Evolutionary conservation across 345 rosid genomes (phyloP).

Genomic region (Boechera divaricarpa): DNA sequence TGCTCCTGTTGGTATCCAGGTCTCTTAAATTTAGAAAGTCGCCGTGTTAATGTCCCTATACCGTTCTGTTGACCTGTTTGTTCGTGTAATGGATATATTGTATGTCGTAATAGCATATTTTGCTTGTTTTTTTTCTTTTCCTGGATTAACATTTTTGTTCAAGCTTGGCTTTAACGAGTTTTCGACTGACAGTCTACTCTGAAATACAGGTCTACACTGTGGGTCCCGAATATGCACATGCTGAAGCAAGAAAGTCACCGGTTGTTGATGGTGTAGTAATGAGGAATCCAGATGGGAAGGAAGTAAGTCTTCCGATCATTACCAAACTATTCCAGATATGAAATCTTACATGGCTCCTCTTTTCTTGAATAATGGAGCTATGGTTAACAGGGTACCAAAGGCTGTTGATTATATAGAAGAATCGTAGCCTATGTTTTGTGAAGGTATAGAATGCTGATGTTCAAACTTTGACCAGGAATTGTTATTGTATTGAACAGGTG

Average conservation of each 20-base stretch:
- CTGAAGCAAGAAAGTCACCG: conserved; percentile 99
- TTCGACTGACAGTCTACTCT: conserved; percentile 31
- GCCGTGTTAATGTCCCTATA: background rate
- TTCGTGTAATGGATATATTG: background rate
- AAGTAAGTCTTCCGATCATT: conserved; percentile 59
- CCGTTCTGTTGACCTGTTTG: conserved; percentile 8
- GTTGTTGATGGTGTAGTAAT: conserved; percentile 99
- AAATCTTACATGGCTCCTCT: conserved; percentile 16
- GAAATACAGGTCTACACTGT: conserved; percentile 87
- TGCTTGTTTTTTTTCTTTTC: background rate
- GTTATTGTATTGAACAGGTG: conserved; percentile 56
- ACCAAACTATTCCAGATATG: conserved; percentile 30
- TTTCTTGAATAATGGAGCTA: conserved; percentile 25
- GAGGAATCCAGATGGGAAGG: conserved; percentile 98
- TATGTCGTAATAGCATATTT: background rate
- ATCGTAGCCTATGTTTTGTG: conserved; percentile 14
- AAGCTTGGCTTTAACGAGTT: conserved; percentile 28
- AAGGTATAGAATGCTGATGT: conserved; percentile 21
- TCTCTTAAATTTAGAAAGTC: background rate
- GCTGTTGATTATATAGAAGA: conserved; percentile 20
- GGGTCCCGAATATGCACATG: conserved; percentile 99
- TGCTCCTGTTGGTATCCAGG: conserved; percentile 9
- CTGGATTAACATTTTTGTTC: conserved; percentile 18
- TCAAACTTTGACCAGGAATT: conserved; percentile 24
- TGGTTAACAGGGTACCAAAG: conserved; percentile 19